Base-by-base conservation (phyloP, 208 protist species). In the Acanthamoeba sp. region DNA sequence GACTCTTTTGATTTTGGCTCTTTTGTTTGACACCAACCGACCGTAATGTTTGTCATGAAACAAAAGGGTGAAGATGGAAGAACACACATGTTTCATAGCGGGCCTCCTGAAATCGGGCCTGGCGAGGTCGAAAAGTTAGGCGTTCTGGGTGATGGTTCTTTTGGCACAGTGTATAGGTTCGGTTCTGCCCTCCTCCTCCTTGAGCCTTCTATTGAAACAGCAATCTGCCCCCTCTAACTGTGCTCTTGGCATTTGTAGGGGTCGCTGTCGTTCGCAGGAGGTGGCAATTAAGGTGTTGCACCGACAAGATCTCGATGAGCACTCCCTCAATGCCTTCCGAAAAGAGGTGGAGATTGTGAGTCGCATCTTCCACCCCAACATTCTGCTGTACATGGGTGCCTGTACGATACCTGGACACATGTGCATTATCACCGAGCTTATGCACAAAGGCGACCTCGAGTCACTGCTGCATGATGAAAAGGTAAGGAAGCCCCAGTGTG, bases 371-470 rank as follows among this genome's bases (percentile, higher is more conserved):
- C 96, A 97, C 57, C 96, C 96, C 80, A 97, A 97, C 48, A 95
- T 97, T 50, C 42, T 97, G 27, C 73, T 96, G 80, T 98, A 97
- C 94, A 97, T 98, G 96, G 97, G 97, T 59, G 96, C 95, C n/a
- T 97, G 96, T 34, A 96, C 95, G 10, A 69, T 96, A 91, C 96
- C 96, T 27, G 92, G 57, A 20, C 78, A 96, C 55, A 95, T 97
- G 22, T 96, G 90, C 62, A 97, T 97, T n/a, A 95, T 97, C 57
- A 98, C 96, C 34, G 97, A 97, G 59, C 94, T 95, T 29, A 90
- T 97, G 45, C 89, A 57, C 7, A 52, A 90, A 71, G 96, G 96
- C 24, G 88, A 78, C n/a, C 91, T 97, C 38, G 91, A 94, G 36
- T 89, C 87, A 14, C 94, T 97, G 10, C 82, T 97, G 29, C 48